Conservation (phyloP, 2,329 filamentous ascomycete species). For the Camillea tinctor region DNA sequence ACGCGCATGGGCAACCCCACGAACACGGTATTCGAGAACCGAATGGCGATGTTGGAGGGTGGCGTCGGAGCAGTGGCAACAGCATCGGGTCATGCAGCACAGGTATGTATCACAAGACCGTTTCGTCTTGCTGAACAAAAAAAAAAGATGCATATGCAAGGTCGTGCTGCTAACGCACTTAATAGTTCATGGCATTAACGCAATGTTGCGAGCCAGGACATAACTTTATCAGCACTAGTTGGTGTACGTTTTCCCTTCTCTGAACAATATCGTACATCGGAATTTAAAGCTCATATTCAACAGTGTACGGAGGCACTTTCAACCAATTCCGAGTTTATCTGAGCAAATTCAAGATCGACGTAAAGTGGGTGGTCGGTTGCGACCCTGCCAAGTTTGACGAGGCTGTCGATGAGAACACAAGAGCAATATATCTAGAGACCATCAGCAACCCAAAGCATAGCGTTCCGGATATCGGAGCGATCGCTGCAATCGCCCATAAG, state of each 20-base stretch:
- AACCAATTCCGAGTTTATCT: slow-evolving; percentile 39
- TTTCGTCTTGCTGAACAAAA: not conserved
- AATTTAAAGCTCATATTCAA: slow-evolving; percentile 8
- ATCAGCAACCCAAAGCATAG: slow-evolving; percentile 34
- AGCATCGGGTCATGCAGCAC: slow-evolving; percentile 37
- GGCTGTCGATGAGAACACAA: slow-evolving; percentile 32
- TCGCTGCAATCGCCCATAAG: slow-evolving; percentile 58
- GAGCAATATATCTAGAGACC: slow-evolving; percentile 33
- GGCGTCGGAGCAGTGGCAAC: slow-evolving; percentile 38
- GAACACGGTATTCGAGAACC: slow-evolving; percentile 38
- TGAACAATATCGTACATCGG: not conserved
- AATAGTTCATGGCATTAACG: slow-evolving; percentile 37
- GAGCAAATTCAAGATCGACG: slow-evolving; percentile 37
- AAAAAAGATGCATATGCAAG: not conserved
- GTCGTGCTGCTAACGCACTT: slow-evolving; percentile 3
- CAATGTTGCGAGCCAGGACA: slow-evolving; percentile 36
- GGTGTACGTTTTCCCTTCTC: slow-evolving; percentile 24
- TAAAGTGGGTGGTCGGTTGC: slow-evolving; percentile 36
- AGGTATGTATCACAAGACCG: slow-evolving; percentile 17
- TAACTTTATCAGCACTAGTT: slow-evolving; percentile 37
- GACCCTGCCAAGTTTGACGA: slow-evolving; percentile 31
- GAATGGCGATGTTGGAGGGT: slow-evolving; percentile 38
- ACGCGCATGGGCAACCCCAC: slow-evolving; percentile 40
- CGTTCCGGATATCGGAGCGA: slow-evolving; percentile 65
- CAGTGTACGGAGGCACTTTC: slow-evolving; percentile 38